These are phyloP conservation scores for Cyathus striatus DNA, from an alignment of 768 basidiomycete genomes.

Conservation along the genomic window DNA sequence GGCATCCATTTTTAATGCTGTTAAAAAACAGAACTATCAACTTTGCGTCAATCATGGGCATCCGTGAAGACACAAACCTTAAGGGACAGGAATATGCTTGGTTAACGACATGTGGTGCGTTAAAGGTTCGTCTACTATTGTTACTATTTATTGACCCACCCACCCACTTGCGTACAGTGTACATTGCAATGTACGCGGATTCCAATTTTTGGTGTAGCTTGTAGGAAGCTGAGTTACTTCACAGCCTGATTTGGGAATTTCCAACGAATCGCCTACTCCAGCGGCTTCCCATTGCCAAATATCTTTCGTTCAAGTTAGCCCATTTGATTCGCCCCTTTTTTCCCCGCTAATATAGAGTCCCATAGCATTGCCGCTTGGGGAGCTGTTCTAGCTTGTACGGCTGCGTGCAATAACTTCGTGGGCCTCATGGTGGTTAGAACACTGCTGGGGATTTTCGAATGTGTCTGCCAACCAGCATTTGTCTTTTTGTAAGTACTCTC, in stretches of 20 bases:
- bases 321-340: too few relatives aligned
- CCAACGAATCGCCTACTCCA: conserved; percentile 45
- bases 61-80: conserved; percentile 36
- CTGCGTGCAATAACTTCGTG: conserved; percentile 38
- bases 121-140: too few relatives aligned
- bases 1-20: background rate
- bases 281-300: conserved; percentile 44
- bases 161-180: conserved; percentile 27
- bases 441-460: conserved; percentile 42
- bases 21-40: conserved; percentile 30
- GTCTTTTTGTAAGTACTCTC: conserved; percentile 29
- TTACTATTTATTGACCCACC: too few relatives aligned
- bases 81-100: conserved; percentile 46
- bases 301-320: conserved; percentile 36
- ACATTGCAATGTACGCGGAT: conserved; percentile 30
- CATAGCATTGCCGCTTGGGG: conserved; percentile 37
- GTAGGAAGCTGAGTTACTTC: background rate
- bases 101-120: conserved; percentile 41
- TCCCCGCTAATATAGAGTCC: too few relatives aligned
- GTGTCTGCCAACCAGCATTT: conserved; percentile 43
- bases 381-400: conserved; percentile 41
- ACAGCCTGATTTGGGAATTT: conserved; percentile 37
- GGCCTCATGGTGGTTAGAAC: conserved; percentile 42
- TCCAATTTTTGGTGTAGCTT: background rate
- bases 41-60: conserved; percentile 45